Evolutionary conservation across 495 filamentous ascomycete species (phyloP).

Genomic region (Apodospora peruviana): DNA sequence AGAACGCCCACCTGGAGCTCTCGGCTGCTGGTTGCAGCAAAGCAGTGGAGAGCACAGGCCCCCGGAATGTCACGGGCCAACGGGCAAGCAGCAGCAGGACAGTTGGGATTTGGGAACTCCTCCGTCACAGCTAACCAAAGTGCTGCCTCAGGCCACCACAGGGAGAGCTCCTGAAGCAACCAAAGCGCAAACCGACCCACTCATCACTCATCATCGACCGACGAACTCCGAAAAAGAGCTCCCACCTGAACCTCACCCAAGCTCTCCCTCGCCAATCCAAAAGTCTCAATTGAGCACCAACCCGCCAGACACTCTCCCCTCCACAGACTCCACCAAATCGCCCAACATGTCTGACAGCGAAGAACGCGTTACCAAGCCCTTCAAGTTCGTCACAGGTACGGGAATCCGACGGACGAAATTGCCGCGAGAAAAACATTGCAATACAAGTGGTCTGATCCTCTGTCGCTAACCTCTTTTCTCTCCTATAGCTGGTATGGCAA

Average conservation of each 20-base stretch:
- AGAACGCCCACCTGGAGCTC: not conserved
- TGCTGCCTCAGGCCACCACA: constrained; percentile 13
- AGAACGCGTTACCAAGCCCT: constrained; percentile 93
- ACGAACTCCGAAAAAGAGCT: constrained; percentile 10
- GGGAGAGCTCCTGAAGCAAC: not conserved
- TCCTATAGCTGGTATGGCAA: constrained; percentile 41
- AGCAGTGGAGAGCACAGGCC: not conserved
- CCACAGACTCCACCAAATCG: constrained; percentile 16
- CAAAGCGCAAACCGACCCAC: not conserved
- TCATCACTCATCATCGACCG: constrained; percentile 4
- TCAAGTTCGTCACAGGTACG: constrained; percentile 99
- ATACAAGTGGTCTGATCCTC: constrained; percentile 31
- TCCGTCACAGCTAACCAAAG: constrained; percentile 4
- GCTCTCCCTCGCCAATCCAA: constrained; percentile 9
- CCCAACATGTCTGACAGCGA: constrained; percentile 74
- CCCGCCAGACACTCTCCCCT: constrained; percentile 1
- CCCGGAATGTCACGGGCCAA: not conserved
- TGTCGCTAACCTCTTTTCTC: constrained; percentile 18
- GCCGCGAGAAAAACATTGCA: constrained; percentile 15
- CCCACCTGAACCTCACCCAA: constrained; percentile 3
- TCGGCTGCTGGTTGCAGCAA: not conserved
- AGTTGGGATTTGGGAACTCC: too few relatives aligned
- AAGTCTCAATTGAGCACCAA: constrained; percentile 15
- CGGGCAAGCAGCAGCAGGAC: too few relatives aligned
- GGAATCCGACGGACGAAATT: constrained; percentile 18